phyloP scores from a whole-genome alignment of 2,329 filamentous ascomycete genomes.

The Hawksworthiomyces lignivorus region DNA sequence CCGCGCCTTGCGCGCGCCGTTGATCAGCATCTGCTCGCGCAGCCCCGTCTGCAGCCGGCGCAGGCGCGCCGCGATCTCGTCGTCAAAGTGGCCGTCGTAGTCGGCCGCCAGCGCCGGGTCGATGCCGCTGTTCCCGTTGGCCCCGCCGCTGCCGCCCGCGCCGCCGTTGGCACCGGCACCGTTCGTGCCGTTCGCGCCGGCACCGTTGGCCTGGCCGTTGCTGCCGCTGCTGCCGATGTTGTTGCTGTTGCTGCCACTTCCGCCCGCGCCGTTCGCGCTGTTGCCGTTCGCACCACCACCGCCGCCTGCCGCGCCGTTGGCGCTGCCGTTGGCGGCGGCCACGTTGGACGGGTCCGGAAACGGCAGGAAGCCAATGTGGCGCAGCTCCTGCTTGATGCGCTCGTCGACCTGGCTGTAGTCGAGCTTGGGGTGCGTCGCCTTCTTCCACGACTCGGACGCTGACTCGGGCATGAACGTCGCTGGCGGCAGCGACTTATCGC shows the following conservation, averaged over 20 bases:
- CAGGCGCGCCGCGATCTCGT: slow-evolving; percentile 85
- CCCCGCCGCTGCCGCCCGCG: not conserved
- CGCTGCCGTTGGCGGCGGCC: slow-evolving; percentile 12
- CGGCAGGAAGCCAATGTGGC: slow-evolving; percentile 82
- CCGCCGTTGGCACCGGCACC: slow-evolving; percentile 24
- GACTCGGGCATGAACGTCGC: slow-evolving; percentile 77
- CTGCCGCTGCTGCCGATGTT: slow-evolving; percentile 26
- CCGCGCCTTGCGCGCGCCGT: slow-evolving; percentile 82
- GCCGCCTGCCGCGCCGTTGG: slow-evolving; percentile 9
- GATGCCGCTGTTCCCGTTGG: not conserved
- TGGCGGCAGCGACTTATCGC: slow-evolving; percentile 46
- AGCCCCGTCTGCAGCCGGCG: slow-evolving; percentile 78
- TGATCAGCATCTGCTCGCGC: slow-evolving; percentile 74
- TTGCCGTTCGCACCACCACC: slow-evolving; percentile 23
- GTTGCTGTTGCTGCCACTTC: not conserved
- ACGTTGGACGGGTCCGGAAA: slow-evolving; percentile 17
- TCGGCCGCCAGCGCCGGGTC: slow-evolving; percentile 44
- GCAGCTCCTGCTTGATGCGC: slow-evolving; percentile 81
- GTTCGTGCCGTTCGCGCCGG: slow-evolving; percentile 4
- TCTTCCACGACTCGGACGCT: slow-evolving; percentile 68
- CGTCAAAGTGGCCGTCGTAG: slow-evolving; percentile 85
- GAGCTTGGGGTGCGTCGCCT: slow-evolving; percentile 63
- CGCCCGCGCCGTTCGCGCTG: not conserved
- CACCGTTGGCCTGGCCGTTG: not conserved
- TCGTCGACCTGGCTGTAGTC: slow-evolving; percentile 86